Conservation (phyloP, 768 basidiomycete genomes). For the Psilocybe sp. region DNA sequence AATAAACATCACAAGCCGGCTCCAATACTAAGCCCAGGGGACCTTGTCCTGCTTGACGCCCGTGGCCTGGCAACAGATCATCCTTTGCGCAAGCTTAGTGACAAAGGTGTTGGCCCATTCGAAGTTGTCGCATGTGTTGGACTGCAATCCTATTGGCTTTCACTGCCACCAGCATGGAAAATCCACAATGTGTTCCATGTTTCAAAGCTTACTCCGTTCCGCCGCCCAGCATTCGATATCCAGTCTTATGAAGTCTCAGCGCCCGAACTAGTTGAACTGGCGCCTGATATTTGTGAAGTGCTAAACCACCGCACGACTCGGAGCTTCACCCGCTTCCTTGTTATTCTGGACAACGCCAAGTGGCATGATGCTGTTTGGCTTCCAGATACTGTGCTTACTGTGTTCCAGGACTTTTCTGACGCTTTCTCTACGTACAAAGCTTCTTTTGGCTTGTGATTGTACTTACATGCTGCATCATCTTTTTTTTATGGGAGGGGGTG, state of each 20-base stretch:
- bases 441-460: not conserved
- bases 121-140: constrained; percentile 15
- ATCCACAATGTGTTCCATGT: constrained; percentile 14
- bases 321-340: not conserved
- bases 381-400: not conserved
- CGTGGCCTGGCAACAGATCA: constrained; percentile 9
- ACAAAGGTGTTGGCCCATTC: constrained; percentile 23
- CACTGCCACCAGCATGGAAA: constrained; percentile 16
- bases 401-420: not conserved
- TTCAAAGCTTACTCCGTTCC: constrained; percentile 4
- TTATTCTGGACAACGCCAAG: not conserved
- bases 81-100: constrained; percentile 19
- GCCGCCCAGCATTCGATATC: not conserved
- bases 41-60: constrained; percentile 19
- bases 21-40: constrained; percentile 1
- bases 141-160: constrained; percentile 12
- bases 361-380: not conserved
- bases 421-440: not conserved
- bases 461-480: not conserved
- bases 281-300: not conserved
- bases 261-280: not conserved
- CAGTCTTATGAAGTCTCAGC: not conserved
- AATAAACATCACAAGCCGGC: not conserved
- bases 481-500: not conserved
- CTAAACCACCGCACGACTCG: not conserved